Evolutionary conservation across 176 grass and related monocot species (phyloP).

Genomic region (Zoysia japonica): DNA sequence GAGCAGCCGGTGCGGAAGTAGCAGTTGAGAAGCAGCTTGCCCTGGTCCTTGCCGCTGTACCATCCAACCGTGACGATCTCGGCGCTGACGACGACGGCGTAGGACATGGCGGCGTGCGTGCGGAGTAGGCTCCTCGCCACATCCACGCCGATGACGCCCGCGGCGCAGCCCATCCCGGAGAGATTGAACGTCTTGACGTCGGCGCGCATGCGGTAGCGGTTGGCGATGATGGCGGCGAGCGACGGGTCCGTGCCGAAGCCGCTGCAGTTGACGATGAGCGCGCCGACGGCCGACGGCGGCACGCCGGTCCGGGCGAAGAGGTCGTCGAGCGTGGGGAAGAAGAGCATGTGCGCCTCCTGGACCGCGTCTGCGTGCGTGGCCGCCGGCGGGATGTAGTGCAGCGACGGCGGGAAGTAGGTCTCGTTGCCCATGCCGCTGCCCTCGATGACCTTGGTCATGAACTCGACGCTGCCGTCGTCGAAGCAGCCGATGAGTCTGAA

Average conservation of each 20-base stretch:
- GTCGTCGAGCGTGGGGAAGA: conserved; percentile 54
- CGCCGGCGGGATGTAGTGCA: conserved; percentile 60
- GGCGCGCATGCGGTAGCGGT: conserved; percentile 50
- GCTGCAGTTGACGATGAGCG: conserved; percentile 70
- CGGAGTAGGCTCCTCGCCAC: conserved; percentile 40
- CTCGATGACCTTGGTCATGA: conserved; percentile 66
- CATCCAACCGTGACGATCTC: conserved; percentile 76
- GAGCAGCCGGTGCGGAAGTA: conserved; percentile 81
- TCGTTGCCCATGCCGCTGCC: conserved; percentile 78
- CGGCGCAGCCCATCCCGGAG: conserved; percentile 85
- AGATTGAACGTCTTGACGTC: conserved; percentile 64
- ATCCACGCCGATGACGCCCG: conserved; percentile 55
- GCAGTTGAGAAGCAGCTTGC: conserved; percentile 81
- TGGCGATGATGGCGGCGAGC: conserved; percentile 53
- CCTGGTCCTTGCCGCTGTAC: conserved; percentile 62
- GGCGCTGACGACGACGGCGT: conserved; percentile 71
- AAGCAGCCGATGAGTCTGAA: conserved; percentile 60
- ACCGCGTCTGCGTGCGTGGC: conserved; percentile 45
- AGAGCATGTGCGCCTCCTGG: conserved; percentile 50
- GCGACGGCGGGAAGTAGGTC: conserved; percentile 64
- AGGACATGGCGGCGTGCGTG: not conserved
- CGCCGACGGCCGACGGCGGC: conserved; percentile 47
- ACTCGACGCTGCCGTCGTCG: conserved; percentile 65
- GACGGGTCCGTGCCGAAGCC: conserved; percentile 59
- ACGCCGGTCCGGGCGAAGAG: conserved; percentile 59